Base-by-base conservation (phyloP, 1,284 basidiomycete species). In the Tetrapyrgos nigripes region DNA sequence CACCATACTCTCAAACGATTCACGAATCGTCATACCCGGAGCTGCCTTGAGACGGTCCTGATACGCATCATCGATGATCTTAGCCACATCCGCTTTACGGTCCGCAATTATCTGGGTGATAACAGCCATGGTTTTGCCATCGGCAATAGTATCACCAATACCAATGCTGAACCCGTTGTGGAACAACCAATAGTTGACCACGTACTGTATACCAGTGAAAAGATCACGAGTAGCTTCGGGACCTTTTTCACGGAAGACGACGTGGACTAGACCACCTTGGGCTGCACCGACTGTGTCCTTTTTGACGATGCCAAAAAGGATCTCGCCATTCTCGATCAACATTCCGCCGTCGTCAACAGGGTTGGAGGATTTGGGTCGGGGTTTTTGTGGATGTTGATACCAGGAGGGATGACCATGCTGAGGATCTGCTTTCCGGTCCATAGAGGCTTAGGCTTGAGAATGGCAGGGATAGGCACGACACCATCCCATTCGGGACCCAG, bases 141-240 rank as follows among this genome's bases (percentile, higher is more conserved):
- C 97, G 13, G 96, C 95, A 53, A 99, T 96, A 1, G 97, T 99
- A 75, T 99, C 97, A 47, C 97, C 97, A 64, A 99, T 99, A 63
- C 97, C 97, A 65, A 99, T 98, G 68, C 93, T 96, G 84, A 99
- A 99, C 43, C 97, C 96, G 66, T 97, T 96, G 78, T 99, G 97
- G 77, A 98, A 91, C 8, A 99, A 84, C 97, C 97, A 99, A 74
- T 88, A 99, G 76, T 99, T 98, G 77, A 98, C 94, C 55, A 98
- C 88, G 79, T 88, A 92, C 72, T 99, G 97, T 1, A 96, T 82
- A 27, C 96, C 94, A 4, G 93, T 94, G 79, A 99, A 98, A 60
- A 98, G 89, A 64, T 90, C 87, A 46, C 93, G 85, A 19, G 94
- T 94, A 10, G 92, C 89, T 67, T 97, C 93, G 1, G 94, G 95